Evolutionary conservation across 2,329 filamentous ascomycete genomes (phyloP).

Genomic region (Diplodia mutila): DNA sequence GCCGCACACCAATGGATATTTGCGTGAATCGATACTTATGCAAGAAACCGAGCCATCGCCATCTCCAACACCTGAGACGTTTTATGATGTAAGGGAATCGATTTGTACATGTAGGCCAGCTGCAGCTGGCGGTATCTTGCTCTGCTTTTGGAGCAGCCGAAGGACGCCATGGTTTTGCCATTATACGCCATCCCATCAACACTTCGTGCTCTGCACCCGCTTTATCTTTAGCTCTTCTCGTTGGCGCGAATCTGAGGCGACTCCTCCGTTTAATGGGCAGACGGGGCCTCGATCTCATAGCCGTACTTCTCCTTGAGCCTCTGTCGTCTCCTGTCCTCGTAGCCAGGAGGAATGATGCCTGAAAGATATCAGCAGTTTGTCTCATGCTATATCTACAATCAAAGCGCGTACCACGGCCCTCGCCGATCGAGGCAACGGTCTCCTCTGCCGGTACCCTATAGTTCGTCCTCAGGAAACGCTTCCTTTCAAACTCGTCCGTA

Average conservation of each 20-base stretch:
- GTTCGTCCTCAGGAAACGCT: constrained; percentile 73
- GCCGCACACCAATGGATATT: neutral
- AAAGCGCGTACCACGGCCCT: constrained; percentile 73
- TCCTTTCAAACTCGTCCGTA: constrained; percentile 74
- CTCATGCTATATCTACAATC: neutral
- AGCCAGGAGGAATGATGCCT: constrained; percentile 82
- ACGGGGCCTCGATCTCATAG: constrained; percentile 66
- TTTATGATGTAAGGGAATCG: constrained; percentile 1
- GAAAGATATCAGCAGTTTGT: constrained; percentile 25
- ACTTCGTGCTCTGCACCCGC: neutral
- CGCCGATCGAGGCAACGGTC: constrained; percentile 79
- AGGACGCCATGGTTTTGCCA: neutral
- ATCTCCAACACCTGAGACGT: neutral
- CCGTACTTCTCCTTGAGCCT: constrained; percentile 86
- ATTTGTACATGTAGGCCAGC: constrained; percentile 20
- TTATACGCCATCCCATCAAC: neutral
- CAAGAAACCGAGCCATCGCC: neutral
- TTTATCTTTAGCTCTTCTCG: neutral
- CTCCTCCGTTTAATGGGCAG: constrained; percentile 8
- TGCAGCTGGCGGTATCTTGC: constrained; percentile 19
- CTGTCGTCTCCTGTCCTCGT: constrained; percentile 80
- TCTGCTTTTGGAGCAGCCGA: constrained; percentile 1
- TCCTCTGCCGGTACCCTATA: constrained; percentile 76
- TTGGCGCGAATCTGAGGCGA: neutral
- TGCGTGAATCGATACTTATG: neutral